Conservation (phyloP, 2,329 filamentous ascomycete species). For the Pyrenochaeta sp. region DNA sequence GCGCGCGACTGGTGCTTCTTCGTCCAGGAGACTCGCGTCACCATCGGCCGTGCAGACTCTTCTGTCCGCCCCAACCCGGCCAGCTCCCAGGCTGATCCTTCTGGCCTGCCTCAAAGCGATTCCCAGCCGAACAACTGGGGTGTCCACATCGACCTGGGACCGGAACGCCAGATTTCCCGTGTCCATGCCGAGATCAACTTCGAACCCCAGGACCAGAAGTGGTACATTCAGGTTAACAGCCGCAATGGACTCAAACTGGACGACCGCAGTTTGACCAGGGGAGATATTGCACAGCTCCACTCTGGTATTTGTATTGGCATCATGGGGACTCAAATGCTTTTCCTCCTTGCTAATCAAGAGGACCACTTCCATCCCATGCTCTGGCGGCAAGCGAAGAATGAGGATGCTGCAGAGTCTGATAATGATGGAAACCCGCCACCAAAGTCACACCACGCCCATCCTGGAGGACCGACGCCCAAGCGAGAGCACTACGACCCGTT, state of each 20-base stretch:
- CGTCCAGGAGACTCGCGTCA: slow-evolving; percentile 75
- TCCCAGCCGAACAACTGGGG: slow-evolving; percentile 46
- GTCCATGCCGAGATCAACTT: slow-evolving; percentile 59
- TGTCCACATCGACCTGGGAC: slow-evolving; percentile 83
- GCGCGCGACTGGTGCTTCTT: slow-evolving; percentile 87
- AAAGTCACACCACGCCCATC: slow-evolving; percentile 42
- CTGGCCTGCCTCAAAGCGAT: slow-evolving; percentile 32
- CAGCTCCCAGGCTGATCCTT: slow-evolving; percentile 35
- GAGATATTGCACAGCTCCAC: slow-evolving; percentile 69
- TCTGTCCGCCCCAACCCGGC: slow-evolving; percentile 36
- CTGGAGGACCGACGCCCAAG: slow-evolving; percentile 45
- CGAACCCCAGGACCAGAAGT: slow-evolving; percentile 61
- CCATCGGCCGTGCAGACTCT: slow-evolving; percentile 69
- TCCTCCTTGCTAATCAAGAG: slow-evolving; percentile 83
- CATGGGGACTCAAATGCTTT: slow-evolving; percentile 96
- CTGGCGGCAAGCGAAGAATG: slow-evolving; percentile 63
- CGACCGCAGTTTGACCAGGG: slow-evolving; percentile 72
- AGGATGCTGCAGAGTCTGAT: slow-evolving; percentile 50
- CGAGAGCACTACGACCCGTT: slow-evolving; percentile 48
- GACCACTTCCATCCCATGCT: slow-evolving; percentile 74
- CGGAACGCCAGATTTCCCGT: slow-evolving; percentile 59
- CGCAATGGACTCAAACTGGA: slow-evolving; percentile 91
- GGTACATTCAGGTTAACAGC: slow-evolving; percentile 87
- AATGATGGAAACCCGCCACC: slow-evolving; percentile 42
- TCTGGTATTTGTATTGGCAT: slow-evolving; percentile 94